These are phyloP conservation scores for Pichia sp. DNA, from an alignment of 1,139 yeast species.

Conservation along the genomic window DNA sequence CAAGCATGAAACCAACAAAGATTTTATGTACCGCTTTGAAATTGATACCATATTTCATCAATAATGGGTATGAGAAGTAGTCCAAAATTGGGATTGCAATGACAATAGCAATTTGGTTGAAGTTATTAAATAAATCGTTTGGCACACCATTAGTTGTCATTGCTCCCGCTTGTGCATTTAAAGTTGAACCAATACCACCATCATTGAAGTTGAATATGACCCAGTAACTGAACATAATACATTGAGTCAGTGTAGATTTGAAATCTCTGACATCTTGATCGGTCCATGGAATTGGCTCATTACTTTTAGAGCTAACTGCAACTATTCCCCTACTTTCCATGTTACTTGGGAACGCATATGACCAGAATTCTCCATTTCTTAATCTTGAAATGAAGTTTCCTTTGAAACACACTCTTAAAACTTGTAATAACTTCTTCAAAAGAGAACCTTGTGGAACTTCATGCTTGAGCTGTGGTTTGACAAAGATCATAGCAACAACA, in stretches of 20 bases:
- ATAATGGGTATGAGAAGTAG: slow-evolving; percentile 43
- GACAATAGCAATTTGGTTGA: slow-evolving; percentile 60
- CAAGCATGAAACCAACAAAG: slow-evolving; percentile 66
- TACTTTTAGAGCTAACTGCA: slow-evolving; percentile 24
- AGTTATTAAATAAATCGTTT: slow-evolving; percentile 59
- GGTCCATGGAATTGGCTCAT: slow-evolving; percentile 35
- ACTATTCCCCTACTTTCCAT: slow-evolving; percentile 37
- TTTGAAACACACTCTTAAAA: slow-evolving; percentile 33
- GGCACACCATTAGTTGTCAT: slow-evolving; percentile 62
- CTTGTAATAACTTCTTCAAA: slow-evolving; percentile 35
- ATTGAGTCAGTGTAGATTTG: slow-evolving; percentile 46
- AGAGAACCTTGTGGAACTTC: slow-evolving; percentile 41
- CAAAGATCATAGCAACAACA: slow-evolving; percentile 11
- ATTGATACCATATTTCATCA: slow-evolving; percentile 47
- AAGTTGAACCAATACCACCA: slow-evolving; percentile 53
- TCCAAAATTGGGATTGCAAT: slow-evolving; percentile 56
- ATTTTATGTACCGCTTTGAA: slow-evolving; percentile 29
- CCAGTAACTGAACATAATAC: slow-evolving; percentile 52
- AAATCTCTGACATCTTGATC: slow-evolving; percentile 57
- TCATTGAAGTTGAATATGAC: slow-evolving; percentile 54
- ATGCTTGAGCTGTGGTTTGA: slow-evolving; percentile 25
- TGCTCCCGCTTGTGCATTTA: slow-evolving; percentile 59
- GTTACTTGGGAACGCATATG: slow-evolving; percentile 43
- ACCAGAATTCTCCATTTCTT: slow-evolving; percentile 40
- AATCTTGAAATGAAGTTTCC: slow-evolving; percentile 36